phyloP scores from a whole-genome alignment of 495 filamentous ascomycete species.

The Hypoxylon perforatum region DNA sequence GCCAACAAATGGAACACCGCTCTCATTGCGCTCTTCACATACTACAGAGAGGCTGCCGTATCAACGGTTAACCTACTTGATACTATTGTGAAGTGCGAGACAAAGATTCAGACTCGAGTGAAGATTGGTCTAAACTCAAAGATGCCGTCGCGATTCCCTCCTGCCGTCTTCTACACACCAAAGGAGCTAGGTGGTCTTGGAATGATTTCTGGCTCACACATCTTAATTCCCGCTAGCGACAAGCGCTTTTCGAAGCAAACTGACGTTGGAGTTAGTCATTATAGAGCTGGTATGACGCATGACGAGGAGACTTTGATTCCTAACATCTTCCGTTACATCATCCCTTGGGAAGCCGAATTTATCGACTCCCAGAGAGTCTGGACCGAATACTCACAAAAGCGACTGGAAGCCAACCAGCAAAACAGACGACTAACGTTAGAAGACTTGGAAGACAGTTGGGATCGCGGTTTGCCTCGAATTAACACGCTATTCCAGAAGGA shows the following conservation, averaged over 20 bases:
- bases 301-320: constrained; percentile 98
- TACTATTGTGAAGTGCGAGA: constrained; percentile 99
- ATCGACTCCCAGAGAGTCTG: constrained; percentile 98
- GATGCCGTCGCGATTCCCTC: constrained; percentile 99
- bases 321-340: constrained; percentile 99
- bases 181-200: constrained; percentile 98
- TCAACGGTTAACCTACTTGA: constrained; percentile 95
- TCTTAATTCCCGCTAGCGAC: constrained; percentile 96
- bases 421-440: constrained; percentile 95
- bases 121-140: constrained; percentile 99
- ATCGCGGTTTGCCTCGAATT: constrained; percentile 96
- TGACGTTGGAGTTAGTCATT: constrained; percentile 96
- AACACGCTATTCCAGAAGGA: constrained; percentile 99
- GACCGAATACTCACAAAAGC: constrained; percentile 99
- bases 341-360: constrained; percentile 99
- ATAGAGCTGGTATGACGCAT: constrained; percentile 97
- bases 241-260: constrained; percentile 99
- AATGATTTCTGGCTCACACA: constrained; percentile 99
- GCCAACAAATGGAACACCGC: constrained; percentile 99
- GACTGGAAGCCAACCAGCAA: constrained; percentile 96
- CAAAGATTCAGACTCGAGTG: constrained; percentile 98
- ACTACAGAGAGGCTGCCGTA: constrained; percentile 98
- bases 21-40: constrained; percentile 98
- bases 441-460: constrained; percentile 99
- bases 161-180: constrained; percentile 98